Percentiles rank a stretch among this genome's conserved stretches.
Evolutionary conservation across 169 alveolate genomes (phyloP).

Genomic region (Theileria orientalis): DNA sequence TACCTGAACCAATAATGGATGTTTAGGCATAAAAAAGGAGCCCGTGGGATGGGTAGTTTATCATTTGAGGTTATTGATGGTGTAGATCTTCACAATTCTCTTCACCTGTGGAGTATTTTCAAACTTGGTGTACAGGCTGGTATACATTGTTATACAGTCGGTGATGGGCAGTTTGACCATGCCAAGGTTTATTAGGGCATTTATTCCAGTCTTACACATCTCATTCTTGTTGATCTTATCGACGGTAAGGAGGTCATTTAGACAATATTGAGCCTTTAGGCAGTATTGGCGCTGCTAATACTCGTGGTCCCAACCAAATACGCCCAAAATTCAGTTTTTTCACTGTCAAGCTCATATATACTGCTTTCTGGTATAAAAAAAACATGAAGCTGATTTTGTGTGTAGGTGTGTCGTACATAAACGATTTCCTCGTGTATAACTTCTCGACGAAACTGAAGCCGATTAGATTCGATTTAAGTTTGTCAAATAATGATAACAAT

Average conservation of each 20-base stretch:
- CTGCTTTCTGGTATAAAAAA: constrained; percentile 38
- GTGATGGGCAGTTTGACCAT: constrained; percentile 21
- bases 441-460: constrained; percentile 28
- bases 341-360: constrained; percentile 42
- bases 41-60: constrained; percentile 66
- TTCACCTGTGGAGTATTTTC: constrained; percentile 42
- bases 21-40: constrained; percentile 50
- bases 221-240: constrained; percentile 16
- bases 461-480: constrained; percentile 8
- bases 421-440: constrained; percentile 43
- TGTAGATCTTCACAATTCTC: constrained; percentile 34
- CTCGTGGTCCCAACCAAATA: constrained; percentile 50
- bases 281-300: constrained; percentile 26
- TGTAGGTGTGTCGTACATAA: constrained; percentile 49
- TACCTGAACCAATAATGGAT: background rate
- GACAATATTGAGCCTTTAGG: constrained; percentile 7
- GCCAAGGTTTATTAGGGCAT: constrained; percentile 8
- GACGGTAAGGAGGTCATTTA: constrained; percentile 14
- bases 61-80: background rate
- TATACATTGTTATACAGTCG: background rate
- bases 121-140: constrained; percentile 27
- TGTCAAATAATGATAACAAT: background rate
- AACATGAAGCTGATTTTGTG: too few relatives aligned
- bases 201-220: constrained; percentile 17
- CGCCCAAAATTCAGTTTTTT: constrained; percentile 58